A percentile compares a stretch with the other conserved stretches of the same genome.
Conservation (phyloP, 495 filamentous ascomycete species). For the Chaetomium cochliodes region DNA sequence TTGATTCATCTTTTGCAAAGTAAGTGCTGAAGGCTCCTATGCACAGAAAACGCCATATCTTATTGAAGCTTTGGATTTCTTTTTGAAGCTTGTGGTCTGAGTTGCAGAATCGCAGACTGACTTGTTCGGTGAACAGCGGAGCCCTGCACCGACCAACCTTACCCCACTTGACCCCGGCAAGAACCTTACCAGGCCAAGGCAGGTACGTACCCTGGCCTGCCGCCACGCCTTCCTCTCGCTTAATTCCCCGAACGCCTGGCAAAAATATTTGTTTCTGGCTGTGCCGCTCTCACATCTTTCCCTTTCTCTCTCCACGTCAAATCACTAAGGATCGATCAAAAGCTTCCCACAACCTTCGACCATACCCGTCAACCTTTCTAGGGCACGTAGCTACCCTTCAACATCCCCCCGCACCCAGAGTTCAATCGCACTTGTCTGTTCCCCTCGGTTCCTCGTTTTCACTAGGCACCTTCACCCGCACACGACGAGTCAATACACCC, state of each 20-base stretch:
- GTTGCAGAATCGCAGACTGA: background rate
- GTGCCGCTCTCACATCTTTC: conserved; percentile 39
- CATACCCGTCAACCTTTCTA: conserved; percentile 58
- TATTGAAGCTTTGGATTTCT: background rate
- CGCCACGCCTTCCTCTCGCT: conserved; percentile 39
- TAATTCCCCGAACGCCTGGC: conserved; percentile 39
- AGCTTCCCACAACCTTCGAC: conserved; percentile 42
- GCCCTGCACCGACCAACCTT: conserved; percentile 27
- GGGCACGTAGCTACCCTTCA: conserved; percentile 92
- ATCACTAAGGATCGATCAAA: conserved; percentile 49
- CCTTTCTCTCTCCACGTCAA: conserved; percentile 45
- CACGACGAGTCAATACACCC: conserved; percentile 38
- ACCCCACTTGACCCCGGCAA: conserved; percentile 19
- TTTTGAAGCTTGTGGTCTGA: background rate
- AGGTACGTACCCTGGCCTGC: conserved; percentile 28
- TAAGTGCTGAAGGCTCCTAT: background rate
- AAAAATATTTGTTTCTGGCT: conserved; percentile 51
- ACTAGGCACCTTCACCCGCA: conserved; percentile 30
- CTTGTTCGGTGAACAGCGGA: background rate
- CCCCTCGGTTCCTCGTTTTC: conserved; percentile 39
- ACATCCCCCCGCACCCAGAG: conserved; percentile 59
- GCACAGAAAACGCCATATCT: background rate
- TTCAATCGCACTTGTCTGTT: conserved; percentile 48
- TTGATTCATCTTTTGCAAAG: background rate
- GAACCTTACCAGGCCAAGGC: conserved; percentile 8